phyloP scores from a whole-genome alignment of 768 basidiomycete species.

The Exidia glandulosa region DNA sequence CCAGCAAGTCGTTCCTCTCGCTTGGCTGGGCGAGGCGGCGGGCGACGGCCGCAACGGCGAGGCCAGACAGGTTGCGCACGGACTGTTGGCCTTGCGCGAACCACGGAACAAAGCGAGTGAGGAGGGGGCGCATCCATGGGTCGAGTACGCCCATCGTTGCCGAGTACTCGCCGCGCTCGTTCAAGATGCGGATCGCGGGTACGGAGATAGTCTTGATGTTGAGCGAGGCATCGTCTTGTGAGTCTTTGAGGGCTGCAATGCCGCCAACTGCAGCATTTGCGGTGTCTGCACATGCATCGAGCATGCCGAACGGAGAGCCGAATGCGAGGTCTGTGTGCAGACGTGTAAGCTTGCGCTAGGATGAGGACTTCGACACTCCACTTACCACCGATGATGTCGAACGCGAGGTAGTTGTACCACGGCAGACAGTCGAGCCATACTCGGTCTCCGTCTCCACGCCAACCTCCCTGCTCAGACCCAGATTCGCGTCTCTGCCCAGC shows the following conservation, averaged over 20 bases:
- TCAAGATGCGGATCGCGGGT: conserved; percentile 77
- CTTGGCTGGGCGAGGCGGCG: conserved; percentile 56
- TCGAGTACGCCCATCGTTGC: conserved; percentile 76
- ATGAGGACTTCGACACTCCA: background rate
- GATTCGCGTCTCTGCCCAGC: conserved; percentile 42
- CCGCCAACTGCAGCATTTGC: conserved; percentile 56
- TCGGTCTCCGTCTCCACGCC: conserved; percentile 48
- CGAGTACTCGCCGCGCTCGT: conserved; percentile 78
- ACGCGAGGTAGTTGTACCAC: conserved; percentile 58
- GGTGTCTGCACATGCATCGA: conserved; percentile 58
- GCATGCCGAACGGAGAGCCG: conserved; percentile 84
- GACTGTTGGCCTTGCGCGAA: conserved; percentile 55
- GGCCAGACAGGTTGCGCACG: conserved; percentile 64
- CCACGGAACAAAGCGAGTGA: conserved; percentile 55
- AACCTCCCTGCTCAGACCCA: conserved; percentile 46
- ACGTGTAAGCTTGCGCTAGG: background rate
- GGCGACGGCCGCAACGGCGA: conserved; percentile 70
- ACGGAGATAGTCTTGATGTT: conserved; percentile 43
- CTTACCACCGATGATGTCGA: conserved; percentile 58
- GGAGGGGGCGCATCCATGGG: conserved; percentile 55
- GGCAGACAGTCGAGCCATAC: conserved; percentile 69
- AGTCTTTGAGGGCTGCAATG: conserved; percentile 35
- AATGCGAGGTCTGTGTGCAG: conserved; percentile 56
- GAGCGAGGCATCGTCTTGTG: conserved; percentile 15
- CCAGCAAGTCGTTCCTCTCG: conserved; percentile 63